Evolutionary conservation across 345 rosid species (phyloP).

Genomic region (Ailanthus altissimus): DNA sequence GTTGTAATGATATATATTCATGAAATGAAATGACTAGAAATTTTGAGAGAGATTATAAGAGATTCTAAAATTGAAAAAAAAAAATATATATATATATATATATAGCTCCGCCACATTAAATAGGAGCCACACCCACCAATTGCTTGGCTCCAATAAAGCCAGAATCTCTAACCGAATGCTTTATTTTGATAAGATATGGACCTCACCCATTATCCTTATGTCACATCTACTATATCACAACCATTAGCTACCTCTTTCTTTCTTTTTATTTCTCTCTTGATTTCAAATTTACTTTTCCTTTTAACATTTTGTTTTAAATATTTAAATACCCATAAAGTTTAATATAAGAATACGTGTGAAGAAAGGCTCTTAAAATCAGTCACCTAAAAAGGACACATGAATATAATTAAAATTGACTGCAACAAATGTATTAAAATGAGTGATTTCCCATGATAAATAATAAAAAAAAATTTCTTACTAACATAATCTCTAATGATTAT

Average conservation of each 20-base stretch:
- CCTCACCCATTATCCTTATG: constrained; percentile 38
- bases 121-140: constrained; percentile 30
- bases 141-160: constrained; percentile 32
- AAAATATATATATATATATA: not conserved
- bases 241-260: constrained; percentile 16
- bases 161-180: constrained; percentile 38
- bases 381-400: not conserved
- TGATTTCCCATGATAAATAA: too few relatives aligned
- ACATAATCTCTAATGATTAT: too few relatives aligned
- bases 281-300: not conserved
- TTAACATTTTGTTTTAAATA: not conserved
- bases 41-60: constrained; percentile 23
- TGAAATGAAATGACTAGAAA: constrained; percentile 15
- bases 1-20: constrained; percentile 2
- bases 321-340: too few relatives aligned
- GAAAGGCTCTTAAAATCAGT: not conserved
- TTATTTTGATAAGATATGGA: constrained; percentile 39
- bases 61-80: not conserved
- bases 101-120: constrained; percentile 21
- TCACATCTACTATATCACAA: constrained; percentile 22
- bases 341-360: not conserved
- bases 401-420: not conserved
- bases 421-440: not conserved
- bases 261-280: not conserved
- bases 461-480: not conserved